Percentiles rank a stretch among this genome's conserved stretches.
Conservation (phyloP, 202 grass and related monocot species). For the Panicum virgatum region DNA sequence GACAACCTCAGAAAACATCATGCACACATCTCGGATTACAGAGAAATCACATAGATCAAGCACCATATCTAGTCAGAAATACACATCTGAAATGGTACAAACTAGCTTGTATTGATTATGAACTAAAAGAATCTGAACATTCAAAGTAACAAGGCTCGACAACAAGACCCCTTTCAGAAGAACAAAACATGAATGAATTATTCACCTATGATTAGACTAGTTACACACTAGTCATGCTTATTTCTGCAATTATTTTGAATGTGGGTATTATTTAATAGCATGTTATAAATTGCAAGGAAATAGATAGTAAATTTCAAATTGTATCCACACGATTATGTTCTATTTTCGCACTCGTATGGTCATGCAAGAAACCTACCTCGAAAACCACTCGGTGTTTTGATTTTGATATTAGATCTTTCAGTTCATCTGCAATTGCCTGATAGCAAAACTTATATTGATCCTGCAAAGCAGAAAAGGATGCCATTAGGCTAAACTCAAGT, state of each 20-base stretch:
- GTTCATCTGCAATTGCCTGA: slow-evolving; percentile 55
- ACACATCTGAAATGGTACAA: no score
- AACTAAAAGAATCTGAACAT: no score
- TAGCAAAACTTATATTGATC: slow-evolving; percentile 86
- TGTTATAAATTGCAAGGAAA: slow-evolving; percentile 2
- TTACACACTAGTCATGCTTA: no score
- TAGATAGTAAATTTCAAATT: neutral
- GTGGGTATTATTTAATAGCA: slow-evolving; percentile 18
- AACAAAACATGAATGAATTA: no score
- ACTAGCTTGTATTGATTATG: no score
- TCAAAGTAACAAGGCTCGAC: no score
- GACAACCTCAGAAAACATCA: no score
- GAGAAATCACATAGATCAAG: no score
- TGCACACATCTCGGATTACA: no score
- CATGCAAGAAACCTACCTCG: neutral
- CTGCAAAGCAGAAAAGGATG: slow-evolving; percentile 44
- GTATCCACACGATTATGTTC: slow-evolving; percentile 6
- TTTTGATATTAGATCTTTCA: slow-evolving; percentile 59
- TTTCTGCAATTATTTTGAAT: slow-evolving; percentile 59
- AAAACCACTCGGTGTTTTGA: slow-evolving; percentile 21
- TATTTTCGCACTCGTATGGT: neutral
- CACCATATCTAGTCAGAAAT: no score
- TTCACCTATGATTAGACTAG: no score
- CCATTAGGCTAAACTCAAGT: neutral
- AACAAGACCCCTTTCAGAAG: no score